Evolutionary conservation across 2,329 filamentous ascomycete genomes (phyloP).

Genomic region (Microdochium trichocladiopsis): DNA sequence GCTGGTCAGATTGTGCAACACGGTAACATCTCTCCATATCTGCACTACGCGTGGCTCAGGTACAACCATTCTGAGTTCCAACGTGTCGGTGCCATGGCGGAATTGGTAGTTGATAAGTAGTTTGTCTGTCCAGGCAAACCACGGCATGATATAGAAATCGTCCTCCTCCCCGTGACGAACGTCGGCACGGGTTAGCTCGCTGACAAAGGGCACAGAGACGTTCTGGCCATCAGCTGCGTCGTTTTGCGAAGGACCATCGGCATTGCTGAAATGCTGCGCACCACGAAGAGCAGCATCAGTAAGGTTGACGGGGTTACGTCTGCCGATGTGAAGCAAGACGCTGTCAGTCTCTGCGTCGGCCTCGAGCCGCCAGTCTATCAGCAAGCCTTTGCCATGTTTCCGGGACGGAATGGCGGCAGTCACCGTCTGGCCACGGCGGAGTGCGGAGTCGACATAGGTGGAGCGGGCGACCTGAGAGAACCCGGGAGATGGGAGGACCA

Average conservation of each 20-base stretch:
- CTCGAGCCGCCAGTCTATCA: conserved; percentile 5
- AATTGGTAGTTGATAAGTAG: conserved; percentile 3
- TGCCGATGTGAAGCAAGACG: not conserved
- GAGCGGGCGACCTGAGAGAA: conserved; percentile 1
- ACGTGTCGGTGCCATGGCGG: not conserved
- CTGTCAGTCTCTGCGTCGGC: conserved; percentile 2
- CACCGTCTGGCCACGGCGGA: conserved; percentile 2
- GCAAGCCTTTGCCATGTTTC: not conserved
- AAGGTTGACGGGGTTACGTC: not conserved
- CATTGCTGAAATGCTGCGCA: conserved; percentile 5
- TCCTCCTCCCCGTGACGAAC: conserved; percentile 2
- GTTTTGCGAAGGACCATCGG: not conserved
- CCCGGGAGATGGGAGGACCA: conserved; percentile 5
- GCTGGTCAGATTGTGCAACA: conserved; percentile 1
- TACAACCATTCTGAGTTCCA: conserved; percentile 4
- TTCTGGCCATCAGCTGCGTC: not conserved
- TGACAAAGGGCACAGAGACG: not conserved
- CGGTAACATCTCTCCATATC: conserved; percentile 6
- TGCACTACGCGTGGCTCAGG: conserved; percentile 3
- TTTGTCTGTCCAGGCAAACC: conserved; percentile 6
- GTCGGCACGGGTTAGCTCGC: not conserved
- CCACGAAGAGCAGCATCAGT: conserved; percentile 2
- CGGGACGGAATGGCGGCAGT: conserved; percentile 1
- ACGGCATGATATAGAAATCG: conserved; percentile 4
- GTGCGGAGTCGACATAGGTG: conserved; percentile 1